Conservation (phyloP, 2,329 filamentous ascomycete species). For the Botryotinia calthae region DNA sequence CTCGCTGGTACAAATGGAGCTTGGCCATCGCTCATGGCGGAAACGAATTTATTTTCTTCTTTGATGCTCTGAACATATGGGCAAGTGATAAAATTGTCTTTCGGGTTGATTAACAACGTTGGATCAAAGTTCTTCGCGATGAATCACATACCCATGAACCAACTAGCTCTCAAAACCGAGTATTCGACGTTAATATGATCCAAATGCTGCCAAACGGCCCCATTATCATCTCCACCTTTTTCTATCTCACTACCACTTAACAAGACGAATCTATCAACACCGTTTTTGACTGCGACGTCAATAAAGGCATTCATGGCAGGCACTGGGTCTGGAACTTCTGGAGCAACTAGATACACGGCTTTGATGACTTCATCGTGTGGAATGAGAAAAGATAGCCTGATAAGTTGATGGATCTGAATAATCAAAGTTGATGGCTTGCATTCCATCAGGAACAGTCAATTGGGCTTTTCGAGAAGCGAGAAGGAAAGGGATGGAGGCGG, state of each 20-base stretch:
- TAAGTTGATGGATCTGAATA: conserved; percentile 2
- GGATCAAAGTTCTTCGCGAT: not conserved
- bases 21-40: not conserved
- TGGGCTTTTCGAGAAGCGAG: not conserved
- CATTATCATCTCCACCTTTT: not conserved
- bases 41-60: not conserved
- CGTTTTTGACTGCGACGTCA: not conserved
- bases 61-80: not conserved
- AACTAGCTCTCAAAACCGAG: not conserved
- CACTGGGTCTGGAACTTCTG: not conserved
- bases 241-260: not conserved
- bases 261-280: not conserved
- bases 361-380: not conserved
- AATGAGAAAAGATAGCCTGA: not conserved
- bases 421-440: not conserved
- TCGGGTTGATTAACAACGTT: not conserved
- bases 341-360: conserved; percentile 2
- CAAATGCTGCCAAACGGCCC: conserved; percentile 4
- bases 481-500: conserved; percentile 10
- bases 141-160: not conserved
- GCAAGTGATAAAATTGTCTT: not conserved
- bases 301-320: conserved; percentile 11
- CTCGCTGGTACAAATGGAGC: not conserved
- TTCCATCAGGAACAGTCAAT: not conserved
- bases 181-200: conserved; percentile 1